Evolutionary conservation across 495 filamentous ascomycete species (phyloP).

Genomic region (Niebla homalea): DNA sequence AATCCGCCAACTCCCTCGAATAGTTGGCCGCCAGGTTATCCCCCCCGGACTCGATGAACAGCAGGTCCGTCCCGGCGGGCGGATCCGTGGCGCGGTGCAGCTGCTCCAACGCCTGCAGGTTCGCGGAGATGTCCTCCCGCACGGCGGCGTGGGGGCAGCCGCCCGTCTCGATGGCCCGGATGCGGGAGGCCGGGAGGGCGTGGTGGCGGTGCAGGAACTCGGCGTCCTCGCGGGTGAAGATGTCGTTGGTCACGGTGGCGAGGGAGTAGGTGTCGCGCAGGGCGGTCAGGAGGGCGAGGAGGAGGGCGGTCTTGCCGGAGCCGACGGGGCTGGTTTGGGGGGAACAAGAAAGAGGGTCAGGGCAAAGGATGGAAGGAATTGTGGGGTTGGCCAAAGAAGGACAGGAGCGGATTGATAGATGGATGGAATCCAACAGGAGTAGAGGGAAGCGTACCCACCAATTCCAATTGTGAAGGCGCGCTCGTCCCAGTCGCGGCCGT

Average conservation of each 20-base stretch:
- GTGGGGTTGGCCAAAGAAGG: background rate
- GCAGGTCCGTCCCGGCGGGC: constrained; percentile 39
- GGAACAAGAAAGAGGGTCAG: background rate
- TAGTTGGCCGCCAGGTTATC: constrained; percentile 98
- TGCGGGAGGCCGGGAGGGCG: constrained; percentile 69
- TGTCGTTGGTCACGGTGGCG: constrained; percentile 96
- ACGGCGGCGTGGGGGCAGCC: constrained; percentile 96
- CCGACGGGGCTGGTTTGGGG: constrained; percentile 65
- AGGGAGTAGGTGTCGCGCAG: constrained; percentile 69
- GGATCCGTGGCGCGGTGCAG: constrained; percentile 58
- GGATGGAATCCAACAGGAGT: background rate
- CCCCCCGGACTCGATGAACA: constrained; percentile 88
- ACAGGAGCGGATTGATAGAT: background rate
- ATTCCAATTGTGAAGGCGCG: constrained; percentile 92
- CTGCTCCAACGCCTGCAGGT: constrained; percentile 81
- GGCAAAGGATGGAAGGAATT: background rate
- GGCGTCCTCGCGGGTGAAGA: constrained; percentile 94
- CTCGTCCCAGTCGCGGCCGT: constrained; percentile 79
- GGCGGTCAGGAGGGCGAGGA: constrained; percentile 75
- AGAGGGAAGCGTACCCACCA: constrained; percentile 58
- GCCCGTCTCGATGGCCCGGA: constrained; percentile 93
- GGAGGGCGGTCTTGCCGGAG: constrained; percentile 92
- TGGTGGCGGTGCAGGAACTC: constrained; percentile 84
- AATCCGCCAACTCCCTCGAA: constrained; percentile 83
- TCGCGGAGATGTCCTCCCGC: constrained; percentile 88